Evolutionary conservation across 306 rosid genomes (phyloP), one percentile per base, ranked within the genome.

Genomic region (Chamaecrista fasciculata): DNA sequence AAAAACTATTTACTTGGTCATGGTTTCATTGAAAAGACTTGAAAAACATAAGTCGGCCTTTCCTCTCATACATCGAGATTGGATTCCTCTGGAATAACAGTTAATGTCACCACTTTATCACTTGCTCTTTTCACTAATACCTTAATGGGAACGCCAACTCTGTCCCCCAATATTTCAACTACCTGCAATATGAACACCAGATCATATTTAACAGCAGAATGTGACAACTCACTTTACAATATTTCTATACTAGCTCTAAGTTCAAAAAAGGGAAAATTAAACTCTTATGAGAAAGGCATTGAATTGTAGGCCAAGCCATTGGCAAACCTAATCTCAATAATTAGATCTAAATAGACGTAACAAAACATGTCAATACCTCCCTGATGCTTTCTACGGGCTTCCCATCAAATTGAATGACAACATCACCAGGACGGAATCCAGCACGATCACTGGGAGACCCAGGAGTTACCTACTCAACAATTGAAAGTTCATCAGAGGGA

Each of bases 381-480:
- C 79, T 72, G 53, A 85, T 78, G 75, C 79, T 84, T 78, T 44
- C 82, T 25, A 91, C 96, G 15, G 96, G 81, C 24, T 87, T 84
- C 55, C 95, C 95, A 76, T 94, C 96, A 73, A 94, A 85, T 65
- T 88, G 82, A 71, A 91, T 33, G 37, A 94, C 96, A 24, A 94
- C 81, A 66, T 91, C 99, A 0, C 96, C 96, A 0, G 97, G 92
- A 51, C 50, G 76, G 53, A 91, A 88, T 20, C 95, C 96, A 62
- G 96, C 96, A 44, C 84, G 89, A 59, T 86, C 86, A 67, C 85
- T 97, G 21, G 97, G 97, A 18, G 95, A 94, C 12, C 89, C 86
- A 0, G 99, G 97, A 71, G 92, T 91, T 74, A 91, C 95, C 97
- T 94, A 72, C 61, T 52, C 44, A 73, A 78, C 48, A 57, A 75